These are phyloP conservation scores for Pulveroboletus ravenelii DNA, from an alignment of 768 basidiomycete species.

Conservation along the genomic window DNA sequence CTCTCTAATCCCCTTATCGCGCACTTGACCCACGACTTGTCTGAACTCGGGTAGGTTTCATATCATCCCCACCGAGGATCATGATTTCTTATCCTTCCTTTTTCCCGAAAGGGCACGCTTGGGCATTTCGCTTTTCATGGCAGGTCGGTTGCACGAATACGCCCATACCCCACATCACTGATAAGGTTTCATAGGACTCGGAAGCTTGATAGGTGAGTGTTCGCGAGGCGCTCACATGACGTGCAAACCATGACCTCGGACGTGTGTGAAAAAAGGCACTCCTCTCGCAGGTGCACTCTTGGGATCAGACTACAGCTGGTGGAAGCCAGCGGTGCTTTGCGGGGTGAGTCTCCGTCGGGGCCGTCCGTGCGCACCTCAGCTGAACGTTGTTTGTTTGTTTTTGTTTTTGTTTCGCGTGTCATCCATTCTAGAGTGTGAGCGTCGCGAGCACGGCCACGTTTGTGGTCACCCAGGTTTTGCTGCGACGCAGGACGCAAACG, in stretches of 20 bases:
- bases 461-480: constrained; percentile 2
- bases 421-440: not conserved
- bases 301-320: constrained; percentile 48
- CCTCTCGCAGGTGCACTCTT: constrained; percentile 56
- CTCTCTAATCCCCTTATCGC: constrained; percentile 41
- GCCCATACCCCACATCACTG: not conserved
- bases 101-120: constrained; percentile 30
- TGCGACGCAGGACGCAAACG: not conserved
- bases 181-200: constrained; percentile 17
- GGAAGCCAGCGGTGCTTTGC: constrained; percentile 49
- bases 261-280: constrained; percentile 36
- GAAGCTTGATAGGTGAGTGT: constrained; percentile 20
- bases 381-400: too few relatives aligned
- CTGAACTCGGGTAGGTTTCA: constrained; percentile 43
- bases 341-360: constrained; percentile 27
- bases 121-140: constrained; percentile 46
- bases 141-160: constrained; percentile 29
- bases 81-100: constrained; percentile 12
- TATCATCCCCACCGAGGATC: constrained; percentile 5
- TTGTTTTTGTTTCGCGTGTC: too few relatives aligned
- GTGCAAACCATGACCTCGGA: constrained; percentile 19
- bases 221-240: not conserved
- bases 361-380: too few relatives aligned
- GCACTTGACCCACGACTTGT: constrained; percentile 37
- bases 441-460: constrained; percentile 16